A percentile compares a stretch with the other conserved stretches of the same genome.
Conservation (phyloP, 768 basidiomycete species). For the Rhodosporidiobolus sp. region DNA sequence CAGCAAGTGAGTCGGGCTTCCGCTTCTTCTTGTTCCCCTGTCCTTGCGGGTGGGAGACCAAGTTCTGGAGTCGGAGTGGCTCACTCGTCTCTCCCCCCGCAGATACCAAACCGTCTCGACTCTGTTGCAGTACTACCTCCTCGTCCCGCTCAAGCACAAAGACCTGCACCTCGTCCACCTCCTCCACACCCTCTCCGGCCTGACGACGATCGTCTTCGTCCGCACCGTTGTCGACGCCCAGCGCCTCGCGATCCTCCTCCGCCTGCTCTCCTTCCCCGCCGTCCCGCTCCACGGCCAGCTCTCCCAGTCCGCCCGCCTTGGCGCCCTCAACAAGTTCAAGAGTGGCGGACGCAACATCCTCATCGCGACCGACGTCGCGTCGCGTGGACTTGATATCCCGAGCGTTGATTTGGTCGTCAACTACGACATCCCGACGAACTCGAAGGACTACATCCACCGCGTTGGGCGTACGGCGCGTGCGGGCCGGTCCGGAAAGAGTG, state of each 20-base stretch:
- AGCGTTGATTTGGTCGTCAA: constrained; percentile 96
- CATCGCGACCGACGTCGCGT: constrained; percentile 95
- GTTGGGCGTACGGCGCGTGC: constrained; percentile 97
- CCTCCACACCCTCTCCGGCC: constrained; percentile 80
- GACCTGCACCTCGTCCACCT: constrained; percentile 87
- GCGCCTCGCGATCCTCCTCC: constrained; percentile 79
- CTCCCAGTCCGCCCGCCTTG: constrained; percentile 86
- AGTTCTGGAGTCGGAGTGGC: too few relatives aligned
- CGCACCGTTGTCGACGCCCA: constrained; percentile 91
- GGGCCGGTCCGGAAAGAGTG: constrained; percentile 91
- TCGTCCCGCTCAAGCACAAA: constrained; percentile 86
- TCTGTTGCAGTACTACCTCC: constrained; percentile 89
- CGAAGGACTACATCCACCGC: constrained; percentile 98
- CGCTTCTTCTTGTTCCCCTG: not conserved
- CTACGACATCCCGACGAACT: constrained; percentile 94
- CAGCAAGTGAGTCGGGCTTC: constrained; percentile 65
- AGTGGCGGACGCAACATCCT: constrained; percentile 84
- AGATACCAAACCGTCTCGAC: constrained; percentile 98
- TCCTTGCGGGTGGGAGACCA: too few relatives aligned
- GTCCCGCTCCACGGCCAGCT: constrained; percentile 94
- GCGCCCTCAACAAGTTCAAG: constrained; percentile 92
- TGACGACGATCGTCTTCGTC: constrained; percentile 93
- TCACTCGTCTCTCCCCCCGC: too few relatives aligned
- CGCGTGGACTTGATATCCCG: constrained; percentile 93
- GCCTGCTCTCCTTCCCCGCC: constrained; percentile 86